Conservation (phyloP, 192 early-diverging fungal genomes). For the Phycomyces blakesleeanus region DNA sequence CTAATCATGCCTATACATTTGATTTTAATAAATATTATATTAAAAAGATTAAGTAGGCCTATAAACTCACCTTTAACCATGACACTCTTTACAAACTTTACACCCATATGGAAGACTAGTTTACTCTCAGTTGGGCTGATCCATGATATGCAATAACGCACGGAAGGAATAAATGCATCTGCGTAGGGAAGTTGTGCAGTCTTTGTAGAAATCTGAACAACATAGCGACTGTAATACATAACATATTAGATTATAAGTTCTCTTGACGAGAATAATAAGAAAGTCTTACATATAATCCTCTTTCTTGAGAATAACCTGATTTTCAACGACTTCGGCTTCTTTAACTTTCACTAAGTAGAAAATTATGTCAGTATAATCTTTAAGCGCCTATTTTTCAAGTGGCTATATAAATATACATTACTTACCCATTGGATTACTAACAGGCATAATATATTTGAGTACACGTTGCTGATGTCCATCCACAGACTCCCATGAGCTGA, state of each 20-base stretch:
- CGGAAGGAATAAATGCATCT: conserved; percentile 35
- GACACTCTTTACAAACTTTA: conserved; percentile 65
- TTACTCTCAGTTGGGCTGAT: conserved; percentile 51
- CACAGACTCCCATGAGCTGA: conserved; percentile 15
- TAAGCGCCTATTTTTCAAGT: background rate
- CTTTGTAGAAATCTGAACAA: conserved; percentile 44
- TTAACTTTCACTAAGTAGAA: conserved; percentile 60
- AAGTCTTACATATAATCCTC: conserved; percentile 55
- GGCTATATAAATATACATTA: no score
- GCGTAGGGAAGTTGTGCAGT: conserved; percentile 45
- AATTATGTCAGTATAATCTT: background rate
- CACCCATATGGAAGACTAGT: conserved; percentile 53
- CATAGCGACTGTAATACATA: conserved; percentile 38
- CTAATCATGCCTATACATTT: conserved; percentile 46
- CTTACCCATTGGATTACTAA: conserved; percentile 68
- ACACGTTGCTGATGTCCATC: conserved; percentile 35
- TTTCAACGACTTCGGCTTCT: conserved; percentile 62
- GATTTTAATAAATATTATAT: background rate
- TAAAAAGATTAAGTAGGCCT: background rate
- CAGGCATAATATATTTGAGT: conserved; percentile 62
- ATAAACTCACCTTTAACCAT: conserved; percentile 55
- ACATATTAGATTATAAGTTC: conserved; percentile 3
- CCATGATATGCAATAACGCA: conserved; percentile 69
- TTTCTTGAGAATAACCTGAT: conserved; percentile 51
- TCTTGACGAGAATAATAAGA: conserved; percentile 3